Conservation (phyloP, 306 rosid genomes). For the Prunus campanulata region DNA sequence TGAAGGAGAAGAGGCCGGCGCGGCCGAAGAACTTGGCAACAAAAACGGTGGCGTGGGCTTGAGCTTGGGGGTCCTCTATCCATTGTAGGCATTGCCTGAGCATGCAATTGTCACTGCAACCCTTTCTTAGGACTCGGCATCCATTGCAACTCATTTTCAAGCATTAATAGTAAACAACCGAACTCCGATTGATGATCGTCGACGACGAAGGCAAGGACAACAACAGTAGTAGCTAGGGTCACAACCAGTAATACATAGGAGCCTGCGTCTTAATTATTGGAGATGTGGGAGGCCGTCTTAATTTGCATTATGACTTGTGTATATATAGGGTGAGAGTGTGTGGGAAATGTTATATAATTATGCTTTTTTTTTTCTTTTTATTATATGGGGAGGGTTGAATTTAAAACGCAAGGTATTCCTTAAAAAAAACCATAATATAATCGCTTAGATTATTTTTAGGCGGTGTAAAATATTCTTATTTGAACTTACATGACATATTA, state of each 20-base stretch:
- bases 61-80: slow-evolving; percentile 54
- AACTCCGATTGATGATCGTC: not conserved
- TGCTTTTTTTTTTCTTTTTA: too few species aligned
- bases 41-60: slow-evolving; percentile 64
- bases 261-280: not conserved
- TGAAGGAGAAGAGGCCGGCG: slow-evolving; percentile 68
- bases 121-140: slow-evolving; percentile 68
- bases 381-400: not conserved
- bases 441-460: too few species aligned
- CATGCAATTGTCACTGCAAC: slow-evolving; percentile 69
- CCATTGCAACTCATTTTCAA: slow-evolving; percentile 70
- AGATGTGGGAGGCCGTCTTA: not conserved
- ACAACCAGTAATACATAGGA: not conserved
- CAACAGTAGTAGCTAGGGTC: not conserved
- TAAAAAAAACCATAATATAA: too few species aligned
- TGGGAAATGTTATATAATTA: not conserved
- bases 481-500: too few species aligned
- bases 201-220: not conserved
- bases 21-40: slow-evolving; percentile 85
- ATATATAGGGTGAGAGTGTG: not conserved
- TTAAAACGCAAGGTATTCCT: too few species aligned
- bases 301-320: not conserved
- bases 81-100: slow-evolving; percentile 47
- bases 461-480: too few species aligned
- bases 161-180: not conserved